Base-by-base conservation (phyloP, 441 rosid species). In the Erodium moschatum region DNA sequence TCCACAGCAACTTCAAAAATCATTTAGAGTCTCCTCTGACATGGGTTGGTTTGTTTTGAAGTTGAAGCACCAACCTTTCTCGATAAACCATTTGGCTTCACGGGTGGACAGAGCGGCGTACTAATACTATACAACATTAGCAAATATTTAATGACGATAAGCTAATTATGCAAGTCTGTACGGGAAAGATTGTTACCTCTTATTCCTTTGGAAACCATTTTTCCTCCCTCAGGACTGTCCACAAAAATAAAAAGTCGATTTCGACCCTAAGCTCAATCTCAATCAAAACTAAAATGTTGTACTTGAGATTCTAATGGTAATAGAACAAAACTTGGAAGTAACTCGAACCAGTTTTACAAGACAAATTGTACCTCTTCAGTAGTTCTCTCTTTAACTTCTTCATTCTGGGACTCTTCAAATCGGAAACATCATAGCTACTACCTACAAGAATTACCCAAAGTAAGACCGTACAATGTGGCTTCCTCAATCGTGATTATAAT, bases 301-400 rank as follows among this genome's bases (percentile, higher is more conserved):
- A 6, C 44, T 9, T 38, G 44, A 38, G 44, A 38, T 38, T 38
- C 8, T 9, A 6, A 38, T 38, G 9, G 8, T 5, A 9, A 38
- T 0, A 38, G 44, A 38, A 38, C 6, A 24, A 33, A 33, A 33
- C 38, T 5, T 33, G 4, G 38, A 33, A 33, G 33, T 29, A 29
- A 5, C 38, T 33, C 4, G 38, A 33, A 33, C 1, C 4, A 33
- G 38, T 54, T 54, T n/a, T 31, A 27, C 21, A n/a, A 69, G 65
- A 75, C 60, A 73, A 9, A 42, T 69, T 8, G 48, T 81, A 87
- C 98, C 98, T 85, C 76, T 86, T 86, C 24, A 85, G 87, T 67
- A 88, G 42, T 24, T 93, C 98, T 67, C 85, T 12, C 78, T 85
- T 93, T 13, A 92, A 86, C 78, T 90, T 93, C 87, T 89, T 93